phyloP scores from a whole-genome alignment of 306 rosid genomes.

The Echinosophora koreensis region DNA sequence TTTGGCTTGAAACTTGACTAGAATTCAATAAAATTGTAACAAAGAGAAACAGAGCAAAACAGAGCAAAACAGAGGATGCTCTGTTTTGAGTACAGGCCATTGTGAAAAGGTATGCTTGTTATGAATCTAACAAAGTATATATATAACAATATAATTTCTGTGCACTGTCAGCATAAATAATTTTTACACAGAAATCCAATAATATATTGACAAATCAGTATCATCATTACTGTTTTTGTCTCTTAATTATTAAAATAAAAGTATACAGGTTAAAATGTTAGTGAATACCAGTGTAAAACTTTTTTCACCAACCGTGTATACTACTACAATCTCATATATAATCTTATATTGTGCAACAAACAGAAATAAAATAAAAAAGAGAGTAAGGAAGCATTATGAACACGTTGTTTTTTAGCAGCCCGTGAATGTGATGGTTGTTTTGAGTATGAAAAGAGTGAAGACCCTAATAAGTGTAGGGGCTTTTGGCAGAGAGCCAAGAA shows the following conservation, averaged over 20 bases:
- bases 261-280: too few species aligned
- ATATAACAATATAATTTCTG: neutral
- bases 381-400: neutral
- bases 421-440: constrained; percentile 63
- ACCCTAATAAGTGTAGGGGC: constrained; percentile 35
- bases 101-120: constrained; percentile 36
- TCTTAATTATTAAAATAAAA: too few species aligned
- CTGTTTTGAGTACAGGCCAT: constrained; percentile 60
- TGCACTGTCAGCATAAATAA: too few species aligned
- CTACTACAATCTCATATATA: too few species aligned
- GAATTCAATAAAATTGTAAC: constrained; percentile 8
- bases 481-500: constrained; percentile 39
- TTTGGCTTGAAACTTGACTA: constrained; percentile 55
- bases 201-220: too few species aligned
- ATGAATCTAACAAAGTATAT: constrained; percentile 25
- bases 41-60: constrained; percentile 49
- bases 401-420: constrained; percentile 60
- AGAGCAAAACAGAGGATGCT: constrained; percentile 47
- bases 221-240: too few species aligned
- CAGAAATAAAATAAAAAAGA: neutral
- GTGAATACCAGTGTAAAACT: too few species aligned
- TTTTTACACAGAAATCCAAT: too few species aligned
- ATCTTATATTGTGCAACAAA: neutral
- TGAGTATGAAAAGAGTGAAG: constrained; percentile 40
- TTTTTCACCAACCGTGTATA: too few species aligned